Conservation (phyloP, 164 flowering plant species). For the Santalum album region DNA sequence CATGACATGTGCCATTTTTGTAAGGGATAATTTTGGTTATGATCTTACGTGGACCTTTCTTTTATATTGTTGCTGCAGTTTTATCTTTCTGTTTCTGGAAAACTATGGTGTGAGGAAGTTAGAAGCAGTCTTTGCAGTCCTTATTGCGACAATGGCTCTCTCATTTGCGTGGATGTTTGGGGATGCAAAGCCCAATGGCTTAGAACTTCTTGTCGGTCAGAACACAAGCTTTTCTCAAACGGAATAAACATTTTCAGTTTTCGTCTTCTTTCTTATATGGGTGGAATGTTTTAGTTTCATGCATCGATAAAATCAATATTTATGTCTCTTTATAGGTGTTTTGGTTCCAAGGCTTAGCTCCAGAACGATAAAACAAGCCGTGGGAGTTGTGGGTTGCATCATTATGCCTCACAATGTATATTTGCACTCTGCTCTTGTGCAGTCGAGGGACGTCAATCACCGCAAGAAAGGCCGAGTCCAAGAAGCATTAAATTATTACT, state of each 20-base stretch:
- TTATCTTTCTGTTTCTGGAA: slow-evolving; percentile 56
- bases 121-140: slow-evolving; percentile 61
- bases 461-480: slow-evolving; percentile 38
- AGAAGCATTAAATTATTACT: slow-evolving; percentile 59
- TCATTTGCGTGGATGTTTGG: slow-evolving; percentile 80
- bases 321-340: slow-evolving; percentile 28
- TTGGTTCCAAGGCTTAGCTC: slow-evolving; percentile 60
- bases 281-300: not conserved
- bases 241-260: not conserved
- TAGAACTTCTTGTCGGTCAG: slow-evolving; percentile 52
- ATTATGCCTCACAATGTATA: slow-evolving; percentile 76
- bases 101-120: slow-evolving; percentile 69
- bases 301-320: not conserved
- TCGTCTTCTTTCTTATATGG: not conserved
- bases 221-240: not conserved
- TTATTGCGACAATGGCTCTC: slow-evolving; percentile 57
- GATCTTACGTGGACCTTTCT: not conserved
- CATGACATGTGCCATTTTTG: too few species aligned
- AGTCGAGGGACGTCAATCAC: slow-evolving; percentile 50
- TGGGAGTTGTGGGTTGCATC: slow-evolving; percentile 65
- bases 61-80: slow-evolving; percentile 28
- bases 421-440: slow-evolving; percentile 68
- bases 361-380: slow-evolving; percentile 56
- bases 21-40: not conserved
- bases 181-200: slow-evolving; percentile 48